phyloP scores from a whole-genome alignment of 192 early-diverging fungal species.

The Radiomyces spectabilis region DNA sequence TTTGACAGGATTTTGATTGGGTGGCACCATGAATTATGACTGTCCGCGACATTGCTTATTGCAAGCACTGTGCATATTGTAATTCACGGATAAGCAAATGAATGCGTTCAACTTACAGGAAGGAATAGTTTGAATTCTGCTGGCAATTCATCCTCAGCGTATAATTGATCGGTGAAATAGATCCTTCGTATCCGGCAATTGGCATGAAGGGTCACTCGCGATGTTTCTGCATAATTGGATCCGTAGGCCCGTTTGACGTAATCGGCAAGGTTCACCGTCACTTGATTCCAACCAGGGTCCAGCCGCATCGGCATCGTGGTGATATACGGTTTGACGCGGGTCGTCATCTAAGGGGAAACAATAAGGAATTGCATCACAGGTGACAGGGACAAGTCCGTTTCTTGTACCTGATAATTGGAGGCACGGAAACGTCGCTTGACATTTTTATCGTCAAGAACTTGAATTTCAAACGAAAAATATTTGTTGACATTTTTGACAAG shows the following conservation, averaged over 20 bases:
- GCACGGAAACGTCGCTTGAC: slow-evolving; percentile 75
- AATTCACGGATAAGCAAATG: too few species aligned
- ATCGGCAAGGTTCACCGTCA: slow-evolving; percentile 84
- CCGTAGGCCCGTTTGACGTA: slow-evolving; percentile 85
- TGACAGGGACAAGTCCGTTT: too few species aligned
- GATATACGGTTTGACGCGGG: slow-evolving; percentile 79
- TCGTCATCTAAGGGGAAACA: slow-evolving; percentile 47
- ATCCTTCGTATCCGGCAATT: slow-evolving; percentile 83
- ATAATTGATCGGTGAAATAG: slow-evolving; percentile 86
- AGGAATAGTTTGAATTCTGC: slow-evolving; percentile 87
- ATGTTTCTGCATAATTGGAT: slow-evolving; percentile 80
- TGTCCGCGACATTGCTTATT: too few species aligned
- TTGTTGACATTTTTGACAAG: slow-evolving; percentile 83
- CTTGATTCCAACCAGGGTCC: slow-evolving; percentile 95
- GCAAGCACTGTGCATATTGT: too few species aligned
- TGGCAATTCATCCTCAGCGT: slow-evolving; percentile 88
- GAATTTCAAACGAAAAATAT: slow-evolving; percentile 90
- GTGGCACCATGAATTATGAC: too few species aligned
- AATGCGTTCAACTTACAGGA: slow-evolving; percentile 65
- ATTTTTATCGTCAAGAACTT: slow-evolving; percentile 80
- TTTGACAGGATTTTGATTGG: too few species aligned
- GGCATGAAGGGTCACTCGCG: slow-evolving; percentile 85
- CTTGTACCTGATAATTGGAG: slow-evolving; percentile 90
- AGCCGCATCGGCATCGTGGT: slow-evolving; percentile 89
- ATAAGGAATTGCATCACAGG: not conserved